phyloP scores from a whole-genome alignment of 805 yeast species.

The Cyberlindnera misumaiensis region DNA sequence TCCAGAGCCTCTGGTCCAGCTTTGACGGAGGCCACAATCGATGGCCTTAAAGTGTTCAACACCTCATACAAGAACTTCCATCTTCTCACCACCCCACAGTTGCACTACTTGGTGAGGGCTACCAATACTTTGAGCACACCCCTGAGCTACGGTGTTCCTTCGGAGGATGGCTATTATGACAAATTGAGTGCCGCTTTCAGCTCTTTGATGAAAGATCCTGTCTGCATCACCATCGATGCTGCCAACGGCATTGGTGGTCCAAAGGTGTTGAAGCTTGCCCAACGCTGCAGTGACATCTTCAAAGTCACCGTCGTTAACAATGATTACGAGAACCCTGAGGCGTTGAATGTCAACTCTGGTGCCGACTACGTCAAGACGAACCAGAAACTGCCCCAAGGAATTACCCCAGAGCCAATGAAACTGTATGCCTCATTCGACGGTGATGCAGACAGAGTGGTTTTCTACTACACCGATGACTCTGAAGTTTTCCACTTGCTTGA shows the following conservation, averaged over 20 bases:
- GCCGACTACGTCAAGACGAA: constrained; percentile 93
- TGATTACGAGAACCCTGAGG: constrained; percentile 43
- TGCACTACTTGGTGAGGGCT: constrained; percentile 78
- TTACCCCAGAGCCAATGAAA: constrained; percentile 36
- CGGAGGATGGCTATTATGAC: constrained; percentile 62
- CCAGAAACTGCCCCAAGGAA: constrained; percentile 66
- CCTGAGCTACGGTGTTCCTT: constrained; percentile 48
- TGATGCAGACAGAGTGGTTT: constrained; percentile 92
- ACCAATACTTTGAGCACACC: constrained; percentile 46
- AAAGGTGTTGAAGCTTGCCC: constrained; percentile 46
- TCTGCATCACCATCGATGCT: constrained; percentile 66
- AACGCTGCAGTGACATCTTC: constrained; percentile 35
- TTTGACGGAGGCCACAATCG: constrained; percentile 50
- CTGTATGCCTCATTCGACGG: constrained; percentile 89
- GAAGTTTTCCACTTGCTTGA: constrained; percentile 56
- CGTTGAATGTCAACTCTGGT: constrained; percentile 77
- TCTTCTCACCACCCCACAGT: constrained; percentile 85
- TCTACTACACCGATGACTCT: constrained; percentile 46
- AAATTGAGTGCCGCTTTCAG: constrained; percentile 53
- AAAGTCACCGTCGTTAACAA: constrained; percentile 47
- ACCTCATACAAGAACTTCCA: constrained; percentile 51
- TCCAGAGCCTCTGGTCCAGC: constrained; percentile 80
- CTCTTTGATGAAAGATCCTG: constrained; percentile 30
- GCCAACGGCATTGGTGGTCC: constrained; percentile 98
- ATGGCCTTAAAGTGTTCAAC: constrained; percentile 49